Conservation (phyloP, 1,284 basidiomycete species). For the Gymnopus androsaceus region DNA sequence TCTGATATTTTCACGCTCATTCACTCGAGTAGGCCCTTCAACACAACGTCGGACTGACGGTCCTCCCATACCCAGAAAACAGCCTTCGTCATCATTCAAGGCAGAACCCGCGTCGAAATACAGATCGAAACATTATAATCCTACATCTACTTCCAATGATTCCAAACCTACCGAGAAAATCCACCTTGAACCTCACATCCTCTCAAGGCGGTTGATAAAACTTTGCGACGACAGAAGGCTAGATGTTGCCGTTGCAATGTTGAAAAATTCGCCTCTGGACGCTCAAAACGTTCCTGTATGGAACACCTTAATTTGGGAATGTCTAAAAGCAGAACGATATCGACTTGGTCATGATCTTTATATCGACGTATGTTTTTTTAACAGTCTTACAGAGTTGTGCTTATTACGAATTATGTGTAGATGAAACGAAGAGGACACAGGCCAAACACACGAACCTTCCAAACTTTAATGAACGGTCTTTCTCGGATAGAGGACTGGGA, state of each 20-base stretch:
- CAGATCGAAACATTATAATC: conserved; percentile 16
- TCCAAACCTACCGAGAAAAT: conserved; percentile 15
- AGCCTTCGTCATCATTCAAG: conserved; percentile 14
- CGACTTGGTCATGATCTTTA: conserved; percentile 62
- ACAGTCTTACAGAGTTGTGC: neutral
- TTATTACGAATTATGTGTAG: conserved; percentile 36
- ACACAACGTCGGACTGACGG: neutral
- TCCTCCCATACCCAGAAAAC: neutral
- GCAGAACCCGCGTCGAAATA: conserved; percentile 7
- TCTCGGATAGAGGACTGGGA: conserved; percentile 60
- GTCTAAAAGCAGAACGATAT: conserved; percentile 55
- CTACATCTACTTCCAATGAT: conserved; percentile 11
- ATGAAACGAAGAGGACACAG: conserved; percentile 79
- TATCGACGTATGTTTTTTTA: conserved; percentile 57
- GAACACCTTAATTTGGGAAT: conserved; percentile 71
- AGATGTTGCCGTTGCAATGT: conserved; percentile 57
- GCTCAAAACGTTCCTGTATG: conserved; percentile 72
- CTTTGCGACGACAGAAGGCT: conserved; percentile 54
- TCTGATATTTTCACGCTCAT: conserved; percentile 4
- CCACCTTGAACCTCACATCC: conserved; percentile 58
- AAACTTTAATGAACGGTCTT: conserved; percentile 64
- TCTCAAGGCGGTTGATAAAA: conserved; percentile 57
- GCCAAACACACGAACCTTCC: conserved; percentile 65
- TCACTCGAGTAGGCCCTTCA: neutral
- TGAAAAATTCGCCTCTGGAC: conserved; percentile 66